phyloP scores from a whole-genome alignment of 805 yeast species.

The Zygosaccharomyces rouxii region DNA sequence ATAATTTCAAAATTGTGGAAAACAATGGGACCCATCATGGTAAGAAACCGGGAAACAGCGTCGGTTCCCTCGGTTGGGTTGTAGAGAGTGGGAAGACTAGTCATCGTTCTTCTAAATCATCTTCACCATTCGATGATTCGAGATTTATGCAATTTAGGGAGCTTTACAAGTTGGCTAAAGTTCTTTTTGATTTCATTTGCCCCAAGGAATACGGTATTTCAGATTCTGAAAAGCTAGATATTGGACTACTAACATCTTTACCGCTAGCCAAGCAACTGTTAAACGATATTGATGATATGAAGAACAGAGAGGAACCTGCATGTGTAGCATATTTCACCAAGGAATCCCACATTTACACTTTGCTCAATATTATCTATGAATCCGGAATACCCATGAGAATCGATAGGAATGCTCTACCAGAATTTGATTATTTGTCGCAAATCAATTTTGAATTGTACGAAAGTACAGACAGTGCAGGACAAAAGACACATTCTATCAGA shows the following conservation, averaged over 20 bases:
- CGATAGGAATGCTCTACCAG: constrained; percentile 93
- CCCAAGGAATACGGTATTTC: constrained; percentile 99
- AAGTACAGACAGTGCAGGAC: constrained; percentile 61
- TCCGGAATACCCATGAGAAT: constrained; percentile 93
- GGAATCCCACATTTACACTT: constrained; percentile 93
- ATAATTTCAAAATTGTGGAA: constrained; percentile 60
- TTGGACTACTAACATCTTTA: constrained; percentile 88
- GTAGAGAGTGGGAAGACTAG: constrained; percentile 40
- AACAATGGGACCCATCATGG: constrained; percentile 16
- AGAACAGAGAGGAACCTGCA: constrained; percentile 73
- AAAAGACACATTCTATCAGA: constrained; percentile 83
- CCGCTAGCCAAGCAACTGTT: constrained; percentile 89
- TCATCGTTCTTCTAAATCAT: constrained; percentile 22
- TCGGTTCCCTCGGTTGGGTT: constrained; percentile 75
- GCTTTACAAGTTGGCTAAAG: constrained; percentile 83
- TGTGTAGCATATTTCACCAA: constrained; percentile 90
- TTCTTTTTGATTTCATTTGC: constrained; percentile 91
- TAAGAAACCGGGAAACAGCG: constrained; percentile 31
- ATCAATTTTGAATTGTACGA: constrained; percentile 92
- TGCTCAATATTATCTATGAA: constrained; percentile 85
- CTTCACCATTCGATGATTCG: constrained; percentile 68
- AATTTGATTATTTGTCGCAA: constrained; percentile 90
- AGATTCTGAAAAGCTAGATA: constrained; percentile 90
- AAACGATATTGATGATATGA: constrained; percentile 74
- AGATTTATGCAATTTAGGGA: constrained; percentile 80